phyloP scores from a whole-genome alignment of 148 eudicot genomes.

The Heliosperma pusillum region DNA sequence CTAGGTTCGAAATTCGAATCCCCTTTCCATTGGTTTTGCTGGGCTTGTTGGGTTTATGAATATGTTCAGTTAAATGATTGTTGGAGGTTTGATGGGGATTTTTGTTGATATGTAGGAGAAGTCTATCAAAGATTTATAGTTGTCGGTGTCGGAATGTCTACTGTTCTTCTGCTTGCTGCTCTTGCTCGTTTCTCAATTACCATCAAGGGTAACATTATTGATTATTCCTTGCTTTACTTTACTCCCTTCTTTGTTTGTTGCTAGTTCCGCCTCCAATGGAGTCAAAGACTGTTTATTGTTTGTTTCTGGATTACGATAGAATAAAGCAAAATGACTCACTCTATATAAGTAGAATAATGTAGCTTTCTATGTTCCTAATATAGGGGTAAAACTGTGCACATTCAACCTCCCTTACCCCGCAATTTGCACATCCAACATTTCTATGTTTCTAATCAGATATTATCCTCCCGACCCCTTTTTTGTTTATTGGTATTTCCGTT shows the following conservation, averaged over 20 bases:
- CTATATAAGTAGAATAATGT: not conserved
- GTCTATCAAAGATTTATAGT: slow-evolving; percentile 37
- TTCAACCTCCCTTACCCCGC: not conserved
- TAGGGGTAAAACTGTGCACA: too few relatives aligned
- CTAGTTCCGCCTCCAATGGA: not conserved
- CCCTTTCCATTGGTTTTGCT: too few relatives aligned
- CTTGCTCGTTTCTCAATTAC: slow-evolving; percentile 40
- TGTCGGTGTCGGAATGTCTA: slow-evolving; percentile 60
- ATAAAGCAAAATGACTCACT: not conserved
- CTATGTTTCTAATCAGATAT: too few relatives aligned
- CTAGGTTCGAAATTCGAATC: too few relatives aligned
- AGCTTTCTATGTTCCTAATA: not conserved
- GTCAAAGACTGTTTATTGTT: not conserved
- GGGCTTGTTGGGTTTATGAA: not conserved
- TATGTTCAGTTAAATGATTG: not conserved
- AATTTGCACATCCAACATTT: too few relatives aligned
- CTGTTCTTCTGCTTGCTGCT: slow-evolving; percentile 45
- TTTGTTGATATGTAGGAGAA: slow-evolving; percentile 33
- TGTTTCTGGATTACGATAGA: not conserved
- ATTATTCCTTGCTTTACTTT: not conserved
- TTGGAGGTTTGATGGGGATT: not conserved
- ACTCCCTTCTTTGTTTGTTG: not conserved
- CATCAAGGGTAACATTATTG: slow-evolving; percentile 42
- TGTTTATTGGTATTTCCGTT: too few relatives aligned
- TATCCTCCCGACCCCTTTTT: too few relatives aligned